phyloP scores from a whole-genome alignment of 2,329 filamentous ascomycete species.

The Cladosporium cucumerinum region DNA sequence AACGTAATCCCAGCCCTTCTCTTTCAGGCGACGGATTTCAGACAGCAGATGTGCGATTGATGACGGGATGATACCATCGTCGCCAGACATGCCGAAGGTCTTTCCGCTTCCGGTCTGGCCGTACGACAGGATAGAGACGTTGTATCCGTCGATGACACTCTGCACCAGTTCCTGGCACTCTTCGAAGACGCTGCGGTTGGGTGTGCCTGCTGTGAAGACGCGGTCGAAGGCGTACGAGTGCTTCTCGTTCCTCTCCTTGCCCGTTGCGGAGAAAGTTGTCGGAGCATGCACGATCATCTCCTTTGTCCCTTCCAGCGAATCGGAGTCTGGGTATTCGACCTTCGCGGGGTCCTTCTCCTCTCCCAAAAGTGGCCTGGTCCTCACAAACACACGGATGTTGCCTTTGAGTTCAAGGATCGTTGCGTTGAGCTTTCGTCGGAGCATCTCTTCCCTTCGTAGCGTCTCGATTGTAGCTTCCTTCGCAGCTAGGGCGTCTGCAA shows the following conservation, averaged over 20 bases:
- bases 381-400: constrained; percentile 97
- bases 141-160: constrained; percentile 93
- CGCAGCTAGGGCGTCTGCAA: constrained; percentile 70
- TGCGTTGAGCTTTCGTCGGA: constrained; percentile 89
- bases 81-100: constrained; percentile 90
- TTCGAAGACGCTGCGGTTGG: constrained; percentile 85
- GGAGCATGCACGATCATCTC: constrained; percentile 82
- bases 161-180: constrained; percentile 97
- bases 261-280: constrained; percentile 79
- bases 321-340: constrained; percentile 71
- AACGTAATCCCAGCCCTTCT: constrained; percentile 89
- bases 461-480: constrained; percentile 74
- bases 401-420: constrained; percentile 97
- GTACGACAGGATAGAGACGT: constrained; percentile 98
- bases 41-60: constrained; percentile 93
- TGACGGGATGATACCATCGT: constrained; percentile 90
- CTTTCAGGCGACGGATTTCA: constrained; percentile 75
- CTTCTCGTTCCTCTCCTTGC: constrained; percentile 70
- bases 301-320: constrained; percentile 70
- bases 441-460: constrained; percentile 83
- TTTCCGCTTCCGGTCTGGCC: constrained; percentile 97
- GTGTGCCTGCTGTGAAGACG: constrained; percentile 74
- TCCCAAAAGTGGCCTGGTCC: constrained; percentile 72
- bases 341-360: constrained; percentile 65
- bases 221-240: constrained; percentile 89